phyloP scores from a whole-genome alignment of 371 early-diverging fungal genomes.

The Neoconidiobolus thromboides region DNA sequence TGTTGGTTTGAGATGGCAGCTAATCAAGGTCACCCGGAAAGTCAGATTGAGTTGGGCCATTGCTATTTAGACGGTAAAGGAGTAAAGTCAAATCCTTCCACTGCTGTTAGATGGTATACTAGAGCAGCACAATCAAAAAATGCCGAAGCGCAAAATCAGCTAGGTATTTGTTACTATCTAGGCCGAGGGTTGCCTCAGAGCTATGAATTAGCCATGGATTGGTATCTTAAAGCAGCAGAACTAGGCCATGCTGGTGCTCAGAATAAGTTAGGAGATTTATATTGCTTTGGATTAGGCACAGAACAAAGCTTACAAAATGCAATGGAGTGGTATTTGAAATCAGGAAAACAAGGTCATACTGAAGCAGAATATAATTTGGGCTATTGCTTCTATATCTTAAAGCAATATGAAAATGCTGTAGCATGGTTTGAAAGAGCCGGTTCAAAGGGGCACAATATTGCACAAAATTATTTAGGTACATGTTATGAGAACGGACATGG shows the following conservation, averaged over 20 bases:
- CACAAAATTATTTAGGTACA: slow-evolving; percentile 60
- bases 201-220: slow-evolving; percentile 34
- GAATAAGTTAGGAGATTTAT: slow-evolving; percentile 65
- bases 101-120: slow-evolving; percentile 34
- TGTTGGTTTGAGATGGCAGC: slow-evolving; percentile 10
- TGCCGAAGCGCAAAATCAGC: slow-evolving; percentile 31
- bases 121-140: slow-evolving; percentile 41
- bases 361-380: slow-evolving; percentile 63
- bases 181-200: slow-evolving; percentile 48
- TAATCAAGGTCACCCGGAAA: slow-evolving; percentile 36
- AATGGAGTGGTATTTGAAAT: slow-evolving; percentile 24
- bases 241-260: slow-evolving; percentile 42
- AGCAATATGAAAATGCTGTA: slow-evolving; percentile 25
- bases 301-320: slow-evolving; percentile 32
- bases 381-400: slow-evolving; percentile 29
- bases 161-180: slow-evolving; percentile 18
- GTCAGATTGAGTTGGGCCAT: slow-evolving; percentile 51
- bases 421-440: slow-evolving; percentile 49
- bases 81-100: slow-evolving; percentile 21
- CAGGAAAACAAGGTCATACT: slow-evolving; percentile 25
- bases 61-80: slow-evolving; percentile 72
- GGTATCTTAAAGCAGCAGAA: slow-evolving; percentile 39
- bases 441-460: slow-evolving; percentile 47
- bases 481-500: slow-evolving; percentile 66
- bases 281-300: slow-evolving; percentile 57